Base-by-base conservation (phyloP, 2,329 filamentous ascomycete genomes). In the Alternaria burnsii region DNA sequence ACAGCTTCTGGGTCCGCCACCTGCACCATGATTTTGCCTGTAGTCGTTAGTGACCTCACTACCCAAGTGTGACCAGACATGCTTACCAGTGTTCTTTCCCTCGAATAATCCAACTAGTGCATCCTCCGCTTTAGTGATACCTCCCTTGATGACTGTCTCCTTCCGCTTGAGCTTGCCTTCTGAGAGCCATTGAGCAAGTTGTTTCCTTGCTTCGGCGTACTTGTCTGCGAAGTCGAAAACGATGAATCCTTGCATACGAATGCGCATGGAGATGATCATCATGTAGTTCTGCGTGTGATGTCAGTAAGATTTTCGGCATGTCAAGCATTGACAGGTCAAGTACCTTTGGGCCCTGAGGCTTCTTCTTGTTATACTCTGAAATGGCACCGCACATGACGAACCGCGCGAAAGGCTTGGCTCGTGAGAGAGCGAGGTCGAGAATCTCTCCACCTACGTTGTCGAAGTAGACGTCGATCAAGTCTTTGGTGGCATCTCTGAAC, bases 131-230 rank as follows among this genome's bases (percentile, higher is more conserved):
- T 83, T 83, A 59, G 81, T 79, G 12, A 93, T 78, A 0, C 91
- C 91, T n/a, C 90, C 90, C 68, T 85, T 85, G 62, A 93, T 78
- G 58, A 94, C 85, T 2, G 88, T 89, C 78, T 93, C 89, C 74
- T 89, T 88, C 58, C 88, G 81, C 84, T 91, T 87, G 64, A 94
- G 77, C 80, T 78, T 91, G 51, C 91, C 91, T 73, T 92, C 87
- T 2, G 81, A 80, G n/a, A 92, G 74, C 90, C 91, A 93, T 64
- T 85, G 77, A 1, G 84, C 84, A 14, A 93, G 80, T 68, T 92
- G 83, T 72, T 84, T 81, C 66, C 85, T 79, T 1, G 89, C 91
- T 42, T 79, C 75, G 0, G 82, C 72, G 73, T 85, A 91, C 70
- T 89, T 82, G 53, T 84, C 80, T 5, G 76, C 78, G 71, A 85